Evolutionary conservation across 2,329 filamentous ascomycete species (phyloP).

Genomic region (Whalleya microplaca): DNA sequence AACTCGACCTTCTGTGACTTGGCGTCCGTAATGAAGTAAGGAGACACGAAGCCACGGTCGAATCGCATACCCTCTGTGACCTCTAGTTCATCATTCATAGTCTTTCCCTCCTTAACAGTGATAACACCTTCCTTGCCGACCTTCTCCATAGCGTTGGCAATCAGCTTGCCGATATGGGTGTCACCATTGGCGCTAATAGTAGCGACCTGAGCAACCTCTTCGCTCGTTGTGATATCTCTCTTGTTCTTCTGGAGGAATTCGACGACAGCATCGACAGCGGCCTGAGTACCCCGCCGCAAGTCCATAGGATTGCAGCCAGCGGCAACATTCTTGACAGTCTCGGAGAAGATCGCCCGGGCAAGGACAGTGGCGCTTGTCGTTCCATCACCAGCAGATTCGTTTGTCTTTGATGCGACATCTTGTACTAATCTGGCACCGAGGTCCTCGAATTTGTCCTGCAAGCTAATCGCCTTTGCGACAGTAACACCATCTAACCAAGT

Average conservation of each 20-base stretch:
- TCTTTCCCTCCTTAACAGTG: conserved; percentile 99
- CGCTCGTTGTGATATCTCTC: conserved; percentile 96
- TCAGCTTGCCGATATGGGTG: conserved; percentile 89
- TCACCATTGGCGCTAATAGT: conserved; percentile 99
- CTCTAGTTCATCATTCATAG: conserved; percentile 94
- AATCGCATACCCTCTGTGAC: conserved; percentile 99
- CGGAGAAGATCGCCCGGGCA: conserved; percentile 97
- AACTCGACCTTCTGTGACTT: conserved; percentile 99
- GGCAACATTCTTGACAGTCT: conserved; percentile 99
- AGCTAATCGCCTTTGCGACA: conserved; percentile 83
- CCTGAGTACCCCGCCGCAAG: conserved; percentile 93
- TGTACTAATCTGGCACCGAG: conserved; percentile 94
- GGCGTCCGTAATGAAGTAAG: conserved; percentile 99
- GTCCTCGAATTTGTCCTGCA: conserved; percentile 99
- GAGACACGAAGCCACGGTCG: conserved; percentile 97
- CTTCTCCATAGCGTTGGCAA: conserved; percentile 99
- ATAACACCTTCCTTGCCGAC: conserved; percentile 99
- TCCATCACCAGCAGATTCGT: conserved; percentile 97
- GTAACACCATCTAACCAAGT: conserved; percentile 74
- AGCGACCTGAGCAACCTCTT: conserved; percentile 96
- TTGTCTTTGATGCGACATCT: conserved; percentile 99
- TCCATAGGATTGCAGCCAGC: conserved; percentile 99
- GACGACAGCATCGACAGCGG: conserved; percentile 92
- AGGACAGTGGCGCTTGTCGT: conserved; percentile 98
- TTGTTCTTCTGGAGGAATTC: conserved; percentile 95